Evolutionary conservation across 2,329 filamentous ascomycete species (phyloP), one percentile per base, ranked within the genome.

Genomic region (Fusarium marasasianum): DNA sequence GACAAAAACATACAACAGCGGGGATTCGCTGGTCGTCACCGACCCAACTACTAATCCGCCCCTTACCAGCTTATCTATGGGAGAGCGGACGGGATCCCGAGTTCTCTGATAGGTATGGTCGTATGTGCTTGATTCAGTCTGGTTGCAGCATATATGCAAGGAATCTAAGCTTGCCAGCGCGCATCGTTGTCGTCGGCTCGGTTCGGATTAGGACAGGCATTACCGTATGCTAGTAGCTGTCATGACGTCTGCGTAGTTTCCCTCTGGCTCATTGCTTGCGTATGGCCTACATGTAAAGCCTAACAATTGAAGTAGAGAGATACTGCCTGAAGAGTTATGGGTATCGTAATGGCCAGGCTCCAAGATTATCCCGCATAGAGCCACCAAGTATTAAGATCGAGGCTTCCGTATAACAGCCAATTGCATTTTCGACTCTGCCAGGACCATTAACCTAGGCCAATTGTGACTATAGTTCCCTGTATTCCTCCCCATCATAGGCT

Each of bases 1-100:
- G 4, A 11, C 51, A 40, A 40, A 54, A 54, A 55, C 51, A 55
- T 55, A 41, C 51, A 55, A 55, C 35, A 55, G 51, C 51, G 51
- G 51, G 51, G 51, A 54, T 54, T 54, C 51, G 51, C 51, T 54
- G 51, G 51, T 54, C 51, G 51, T 54, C 51, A 54, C 51, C 51
- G 51, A 54, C 35, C 51, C 51, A 53, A 53, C 50, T 53, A 53
- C 50, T 53, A 53, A 37, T 53, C 50, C 33, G 50, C 50, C 50
- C 50, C 50, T 53, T 53, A 53, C 2, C 50, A 37, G 50, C 50
- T 53, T 53, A 37, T 37, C 50, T 53, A 53, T 54, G 51, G 51
- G 51, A 54, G 51, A 54, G 51, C 51, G 51, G 51, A 54, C 51
- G 51, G 51, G 51, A 54, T 54, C 51, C 35, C 51, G 51, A 38